Base-by-base conservation (phyloP, 805 yeast genomes). In the Kregervanrija fluxuum region DNA sequence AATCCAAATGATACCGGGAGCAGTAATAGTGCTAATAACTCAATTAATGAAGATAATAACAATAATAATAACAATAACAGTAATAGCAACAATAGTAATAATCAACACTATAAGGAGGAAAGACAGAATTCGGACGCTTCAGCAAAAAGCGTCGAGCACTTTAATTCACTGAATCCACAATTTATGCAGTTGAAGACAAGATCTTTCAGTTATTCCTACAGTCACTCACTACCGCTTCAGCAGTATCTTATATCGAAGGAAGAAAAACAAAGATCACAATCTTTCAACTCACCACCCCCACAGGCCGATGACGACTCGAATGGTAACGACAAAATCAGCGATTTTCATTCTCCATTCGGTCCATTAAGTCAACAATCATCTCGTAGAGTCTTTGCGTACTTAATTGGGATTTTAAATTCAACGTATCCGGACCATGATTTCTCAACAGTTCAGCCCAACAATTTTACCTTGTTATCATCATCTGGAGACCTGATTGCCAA, bases 401-500 rank as follows among this genome's bases (percentile, higher is more conserved):
- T 93, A 40, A 86, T 93, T 47, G 93, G 95, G 1, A 89, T 90
- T 33, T 71, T 93, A 43, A 93, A 93, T 62, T 85, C 95, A 8
- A 82, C 95, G 4, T 91, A 86, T 59, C 98, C 99, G 0, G 99
- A 93, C 61, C 96, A 93, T 57, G 99, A 93, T 59, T 93, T 91
- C 56, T 76, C 95, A 11, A 75, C 83, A 22, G 74, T 93, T 49
- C 88, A 86, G 57, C 99, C 99, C 1, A 71, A 71, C 14, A 82
- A 80, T 61, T 85, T 85, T 62, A 66, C 70, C 35, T 75, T 85
- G n/a, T 76, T 77, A 5, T 70, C 67, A 16, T 71, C 76, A 38
- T 37, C 65, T 1, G 45, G 61, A 60, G 78, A 71, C 45, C 74
- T 79, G 52, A 77, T 78, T 47, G 71, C 80, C 30, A 77, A 80